These are phyloP conservation scores for Phialophora tarda DNA, from an alignment of 2,329 filamentous ascomycete genomes.

Conservation along the genomic window DNA sequence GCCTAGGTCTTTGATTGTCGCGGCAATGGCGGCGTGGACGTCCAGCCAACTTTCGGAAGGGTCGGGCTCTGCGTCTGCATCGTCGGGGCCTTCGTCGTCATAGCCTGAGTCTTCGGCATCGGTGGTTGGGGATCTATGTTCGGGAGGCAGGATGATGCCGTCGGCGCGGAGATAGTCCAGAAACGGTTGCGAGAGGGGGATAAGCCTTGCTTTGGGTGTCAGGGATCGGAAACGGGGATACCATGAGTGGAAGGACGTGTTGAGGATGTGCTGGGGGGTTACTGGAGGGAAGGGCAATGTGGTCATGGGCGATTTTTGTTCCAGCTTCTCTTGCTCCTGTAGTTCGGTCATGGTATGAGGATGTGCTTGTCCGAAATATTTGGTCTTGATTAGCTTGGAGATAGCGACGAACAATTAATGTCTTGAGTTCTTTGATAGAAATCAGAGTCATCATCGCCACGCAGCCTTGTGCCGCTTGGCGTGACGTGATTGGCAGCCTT, in stretches of 20 bases:
- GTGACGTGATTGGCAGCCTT: not conserved
- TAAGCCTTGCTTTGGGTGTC: slow-evolving; percentile 83
- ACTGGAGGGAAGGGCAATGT: slow-evolving; percentile 78
- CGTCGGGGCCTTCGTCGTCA: slow-evolving; percentile 49
- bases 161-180: slow-evolving; percentile 88
- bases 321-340: not conserved
- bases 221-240: slow-evolving; percentile 79
- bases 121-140: slow-evolving; percentile 56
- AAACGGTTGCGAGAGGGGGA: slow-evolving; percentile 76
- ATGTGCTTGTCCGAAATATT: not conserved
- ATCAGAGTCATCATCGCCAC: not conserved
- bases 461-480: slow-evolving; percentile 20
- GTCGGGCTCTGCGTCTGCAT: slow-evolving; percentile 64
- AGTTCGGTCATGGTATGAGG: not conserved
- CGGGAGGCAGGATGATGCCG: slow-evolving; percentile 77
- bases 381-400: not conserved
- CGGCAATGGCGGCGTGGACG: slow-evolving; percentile 76
- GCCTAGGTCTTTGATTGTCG: slow-evolving; percentile 78
- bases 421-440: not conserved
- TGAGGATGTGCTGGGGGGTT: slow-evolving; percentile 82
- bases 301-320: slow-evolving; percentile 8
- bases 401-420: not conserved
- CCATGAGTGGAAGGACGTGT: slow-evolving; percentile 95
- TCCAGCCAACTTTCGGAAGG: slow-evolving; percentile 66
- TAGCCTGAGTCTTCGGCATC: slow-evolving; percentile 60